Evolutionary conservation across 768 basidiomycete species (phyloP).

Genomic region (Xerocomellus dryophilus): DNA sequence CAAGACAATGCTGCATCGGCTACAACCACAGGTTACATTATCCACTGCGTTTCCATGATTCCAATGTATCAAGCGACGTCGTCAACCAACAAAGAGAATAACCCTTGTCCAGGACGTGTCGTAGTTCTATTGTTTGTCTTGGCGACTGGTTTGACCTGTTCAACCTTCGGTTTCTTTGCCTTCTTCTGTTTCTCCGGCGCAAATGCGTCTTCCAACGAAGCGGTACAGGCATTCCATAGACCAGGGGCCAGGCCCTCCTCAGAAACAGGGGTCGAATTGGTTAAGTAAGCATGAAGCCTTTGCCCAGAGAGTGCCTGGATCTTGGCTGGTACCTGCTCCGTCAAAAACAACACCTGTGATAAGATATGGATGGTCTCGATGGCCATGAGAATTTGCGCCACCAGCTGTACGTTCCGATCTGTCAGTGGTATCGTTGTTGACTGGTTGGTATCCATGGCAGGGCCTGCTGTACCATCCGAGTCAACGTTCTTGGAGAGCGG

Average conservation of each 20-base stretch:
- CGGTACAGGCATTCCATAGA: conserved; percentile 47
- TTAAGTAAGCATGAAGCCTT: conserved; percentile 54
- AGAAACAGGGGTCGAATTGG: conserved; percentile 25
- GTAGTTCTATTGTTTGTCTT: conserved; percentile 25
- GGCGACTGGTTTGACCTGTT: conserved; percentile 6
- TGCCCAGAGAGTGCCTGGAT: conserved; percentile 56
- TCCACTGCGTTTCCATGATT: neutral
- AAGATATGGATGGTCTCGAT: conserved; percentile 60
- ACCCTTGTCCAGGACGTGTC: conserved; percentile 11
- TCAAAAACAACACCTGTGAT: conserved; percentile 58
- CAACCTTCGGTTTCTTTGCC: conserved; percentile 34
- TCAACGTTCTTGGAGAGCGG: neutral
- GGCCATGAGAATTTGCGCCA: conserved; percentile 59
- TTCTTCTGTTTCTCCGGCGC: conserved; percentile 47
- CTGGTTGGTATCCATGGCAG: conserved; percentile 3
- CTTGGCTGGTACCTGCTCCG: conserved; percentile 43
- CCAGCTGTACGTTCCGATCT: conserved; percentile 65
- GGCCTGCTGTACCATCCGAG: conserved; percentile 15
- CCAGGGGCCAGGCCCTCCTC: conserved; percentile 27
- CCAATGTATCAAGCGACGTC: conserved; percentile 31
- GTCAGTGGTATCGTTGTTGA: conserved; percentile 32
- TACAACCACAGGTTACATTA: neutral
- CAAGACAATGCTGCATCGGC: neutral
- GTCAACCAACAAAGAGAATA: conserved; percentile 44
- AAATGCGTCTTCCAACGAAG: conserved; percentile 48